Evolutionary conservation across 2,329 filamentous ascomycete genomes (phyloP), one percentile per base, ranked within the genome.

Genomic region (Trichophyton equinum): DNA sequence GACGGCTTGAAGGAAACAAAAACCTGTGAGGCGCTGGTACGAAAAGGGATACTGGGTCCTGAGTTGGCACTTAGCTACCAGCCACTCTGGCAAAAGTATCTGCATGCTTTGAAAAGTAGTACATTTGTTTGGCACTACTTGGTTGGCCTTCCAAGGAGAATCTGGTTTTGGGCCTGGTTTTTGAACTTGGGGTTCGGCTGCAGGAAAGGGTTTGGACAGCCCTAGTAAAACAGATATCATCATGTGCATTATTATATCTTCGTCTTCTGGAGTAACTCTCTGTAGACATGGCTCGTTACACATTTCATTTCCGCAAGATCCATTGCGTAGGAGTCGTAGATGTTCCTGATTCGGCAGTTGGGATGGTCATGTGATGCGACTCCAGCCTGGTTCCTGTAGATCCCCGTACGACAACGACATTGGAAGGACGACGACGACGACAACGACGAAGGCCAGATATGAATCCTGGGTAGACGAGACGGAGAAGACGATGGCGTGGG

Each of bases 1-100:
- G 59, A 63, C 20, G 47, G 38, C 47, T 6, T 27, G 40, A 56
- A 49, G 59, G 55, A 61, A 40, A 61, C 9, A 53, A 59, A 51
- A 13, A 56, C 44, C 30, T 63, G 62, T 13, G 62, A 61, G 56
- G 46, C 55, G 13, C 46, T 63, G 47, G 47, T 63, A 40, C 44
- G 42, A 49, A 61, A 49, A 25, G 62, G 59, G n/a, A 47, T 63
- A 57, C 40, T 63, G 5, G 62, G 62, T 1, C 61, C 61, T 38
- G 61, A 61, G 30, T 49, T 59, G 27, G 61, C 59, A 46, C 38
- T 61, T 56, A 46, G 42, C 44, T 63, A 47, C 49, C 59, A 63
- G 36, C 61, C 59, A 11, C 22, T 40, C 53, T 63, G 56, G 61
- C 25, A 36, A 57, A 61, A 30, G n/a, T 61, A 61, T 53, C 49